Evolutionary conservation across 2,329 filamentous ascomycete genomes (phyloP).

Genomic region (Paraphoma sp.): DNA sequence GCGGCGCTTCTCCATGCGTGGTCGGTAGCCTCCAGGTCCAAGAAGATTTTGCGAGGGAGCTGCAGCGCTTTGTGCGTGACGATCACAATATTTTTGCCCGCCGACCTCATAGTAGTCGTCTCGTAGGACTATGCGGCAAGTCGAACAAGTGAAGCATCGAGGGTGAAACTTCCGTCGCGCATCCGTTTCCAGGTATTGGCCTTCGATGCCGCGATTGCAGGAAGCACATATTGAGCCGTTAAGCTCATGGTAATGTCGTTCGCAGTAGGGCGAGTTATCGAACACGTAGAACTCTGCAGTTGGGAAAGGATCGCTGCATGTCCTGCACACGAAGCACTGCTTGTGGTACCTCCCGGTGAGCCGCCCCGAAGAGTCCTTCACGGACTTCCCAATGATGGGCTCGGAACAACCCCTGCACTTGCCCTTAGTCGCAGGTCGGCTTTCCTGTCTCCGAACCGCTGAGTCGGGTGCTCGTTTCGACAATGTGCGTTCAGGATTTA

Average conservation of each 20-base stretch:
- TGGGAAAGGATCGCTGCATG: slow-evolving; percentile 79
- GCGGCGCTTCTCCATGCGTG: slow-evolving; percentile 55
- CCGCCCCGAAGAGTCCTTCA: slow-evolving; percentile 91
- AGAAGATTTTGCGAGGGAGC: slow-evolving; percentile 47
- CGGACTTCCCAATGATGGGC: slow-evolving; percentile 85
- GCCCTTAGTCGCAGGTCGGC: slow-evolving; percentile 63
- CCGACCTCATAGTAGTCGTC: slow-evolving; percentile 93
- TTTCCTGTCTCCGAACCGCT: slow-evolving; percentile 21
- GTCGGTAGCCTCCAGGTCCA: slow-evolving; percentile 45
- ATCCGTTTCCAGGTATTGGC: slow-evolving; percentile 89
- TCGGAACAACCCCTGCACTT: slow-evolving; percentile 83
- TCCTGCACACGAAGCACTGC: slow-evolving; percentile 88
- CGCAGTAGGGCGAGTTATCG: slow-evolving; percentile 86
- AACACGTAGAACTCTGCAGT: slow-evolving; percentile 94
- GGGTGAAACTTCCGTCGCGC: slow-evolving; percentile 81
- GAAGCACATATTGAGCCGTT: slow-evolving; percentile 84
- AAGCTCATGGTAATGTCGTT: slow-evolving; percentile 88
- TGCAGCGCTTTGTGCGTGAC: slow-evolving; percentile 73
- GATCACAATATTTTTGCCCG: slow-evolving; percentile 82
- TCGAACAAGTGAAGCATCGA: slow-evolving; percentile 81
- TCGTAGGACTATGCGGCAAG: slow-evolving; percentile 75
- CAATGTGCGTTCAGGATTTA: slow-evolving; percentile 20
- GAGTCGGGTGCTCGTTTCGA: slow-evolving; percentile 16
- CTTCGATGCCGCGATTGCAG: slow-evolving; percentile 88
- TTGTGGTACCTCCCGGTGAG: slow-evolving; percentile 95